Evolutionary conservation across 805 yeast species (phyloP), one percentile per base, ranked within the genome.

Genomic region (Candida wancherniae): DNA sequence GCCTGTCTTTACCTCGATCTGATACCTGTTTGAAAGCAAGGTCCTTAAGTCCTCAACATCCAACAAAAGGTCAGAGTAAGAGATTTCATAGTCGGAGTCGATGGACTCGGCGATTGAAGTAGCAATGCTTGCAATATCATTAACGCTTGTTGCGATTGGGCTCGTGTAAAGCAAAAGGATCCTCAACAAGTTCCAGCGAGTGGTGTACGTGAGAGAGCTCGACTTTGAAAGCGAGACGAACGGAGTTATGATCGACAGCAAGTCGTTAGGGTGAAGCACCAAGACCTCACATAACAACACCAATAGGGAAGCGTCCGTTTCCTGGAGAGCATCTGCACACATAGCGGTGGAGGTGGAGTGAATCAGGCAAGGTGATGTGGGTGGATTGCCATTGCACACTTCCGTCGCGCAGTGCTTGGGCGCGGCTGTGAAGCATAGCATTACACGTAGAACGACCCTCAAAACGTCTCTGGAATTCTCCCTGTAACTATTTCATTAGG

Each of bases 221-320:
- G 24, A 16, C 16, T 15, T 22, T 9, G 44, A 34, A 6, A 30
- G n/a, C 3, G 31, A 26, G 10, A 25, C 26, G 17, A 42, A 15
- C 3, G 33, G 39, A 2, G 29, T 15, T 12, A 34, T 22, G 6
- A 44, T 17, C 5, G 16, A 12, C 9, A 25, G 23, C 7, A 29
- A 17, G 9, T 24, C 20, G 3, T 21, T 25, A 3, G 48, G 48
- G 12, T 24, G n/a, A 8, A 9, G 15, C 8, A 31, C 33, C 8
- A 36, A 18, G 13, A 38, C 38, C 3, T 11, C 21, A 15, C 37
- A 16, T 2, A 33, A 31, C 26, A 22, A 30, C n/a, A 36, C 36
- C 28, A 36, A 37, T 4, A 39, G 28, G 4, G 31, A 33, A 5
- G 48, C 42, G 12, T 44, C 46, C 4, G 31, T 39, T 11, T 30